Base-by-base conservation (phyloP, 2,329 filamentous ascomycete species). In the Colletotrichum sp. region DNA sequence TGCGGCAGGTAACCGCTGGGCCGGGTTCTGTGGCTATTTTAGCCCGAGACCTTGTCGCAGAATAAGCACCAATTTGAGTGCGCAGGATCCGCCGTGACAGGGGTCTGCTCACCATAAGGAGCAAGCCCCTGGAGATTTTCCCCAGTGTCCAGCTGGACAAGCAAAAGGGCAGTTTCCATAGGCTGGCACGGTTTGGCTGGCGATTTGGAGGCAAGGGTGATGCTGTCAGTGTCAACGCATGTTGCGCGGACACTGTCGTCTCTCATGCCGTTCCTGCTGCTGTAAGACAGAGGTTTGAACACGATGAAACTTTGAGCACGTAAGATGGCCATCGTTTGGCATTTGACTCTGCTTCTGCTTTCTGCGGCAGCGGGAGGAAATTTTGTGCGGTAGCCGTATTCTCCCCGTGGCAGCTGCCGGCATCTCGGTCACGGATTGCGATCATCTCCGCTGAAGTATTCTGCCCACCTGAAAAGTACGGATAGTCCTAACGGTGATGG, bases 371-470 rank as follows among this genome's bases (percentile, higher is more conserved):
- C 18, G 21, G 39, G 36, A 62, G 68, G n/a, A 39, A 62, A 26
- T 34, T 15, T 36, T 63, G n/a, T 28, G 34, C 34, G 68, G 55
- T 9, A 28, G 39, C 32, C 36, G 67, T 39, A 34, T 32, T 34
- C 16, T 18, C 67, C 28, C 67, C 55, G 55, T 36, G 26, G 49
- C 28, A 52, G 34, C 57, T 26, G 34, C 64, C 69, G 44, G 63
- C 59, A 76, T 72, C 63, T 73, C 73, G 64, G 73, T 64, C 44
- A 52, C 70, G 73, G 74, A 73, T 73, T 76, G 70, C 30, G 70
- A 76, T 76, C 64, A 76, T 76, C 70, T 76, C 70, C 70, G 74
- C 70, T 39, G 44, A 52, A 39, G 59, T 32, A 24, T 62, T 44
- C 59, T 65, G 74, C 57, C 18, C 59, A 74, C 70, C 74, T 69